A percentile compares a stretch with the other conserved stretches of the same genome.
Evolutionary conservation across 23 red algal species (phyloP).

Genomic region (Gracilaria caudata): DNA sequence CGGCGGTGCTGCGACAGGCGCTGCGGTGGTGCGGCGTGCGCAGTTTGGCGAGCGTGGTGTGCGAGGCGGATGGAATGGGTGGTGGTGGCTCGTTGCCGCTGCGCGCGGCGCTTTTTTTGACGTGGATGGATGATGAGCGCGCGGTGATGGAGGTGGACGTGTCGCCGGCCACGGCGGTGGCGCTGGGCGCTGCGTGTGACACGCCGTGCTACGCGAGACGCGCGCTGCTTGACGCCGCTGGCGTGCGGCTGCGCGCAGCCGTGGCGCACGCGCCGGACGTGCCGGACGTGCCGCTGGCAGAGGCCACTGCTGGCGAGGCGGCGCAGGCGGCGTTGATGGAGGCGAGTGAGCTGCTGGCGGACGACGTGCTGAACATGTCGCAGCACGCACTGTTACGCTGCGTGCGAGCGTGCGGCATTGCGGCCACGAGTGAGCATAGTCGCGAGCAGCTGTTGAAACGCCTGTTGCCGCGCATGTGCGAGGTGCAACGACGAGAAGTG

Average conservation of each 20-base stretch:
- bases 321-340: not conserved
- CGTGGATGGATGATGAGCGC: conserved; percentile 1
- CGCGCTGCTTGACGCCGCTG: not conserved
- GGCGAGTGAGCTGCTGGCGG: conserved; percentile 7
- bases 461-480: conserved; percentile 23
- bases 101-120: not conserved
- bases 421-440: not conserved
- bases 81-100: not conserved
- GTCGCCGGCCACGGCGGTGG: not conserved
- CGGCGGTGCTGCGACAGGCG: not conserved
- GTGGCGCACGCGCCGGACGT: no score
- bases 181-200: not conserved
- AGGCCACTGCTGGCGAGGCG: no score
- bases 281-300: no score
- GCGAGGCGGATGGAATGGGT: not conserved
- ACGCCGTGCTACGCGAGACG: conserved; percentile 2
- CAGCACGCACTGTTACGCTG: not conserved
- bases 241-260: not conserved
- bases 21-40: not conserved
- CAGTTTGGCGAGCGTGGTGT: not conserved
- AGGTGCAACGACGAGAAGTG: conserved; percentile 43
- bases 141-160: not conserved
- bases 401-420: not conserved
- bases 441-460: conserved; percentile 6
- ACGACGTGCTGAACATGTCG: conserved; percentile 21